Percentiles rank a stretch among this genome's conserved stretches.
phyloP scores from a whole-genome alignment of 352 stramenopile genomes.

The Globisporangium ultimum region DNA sequence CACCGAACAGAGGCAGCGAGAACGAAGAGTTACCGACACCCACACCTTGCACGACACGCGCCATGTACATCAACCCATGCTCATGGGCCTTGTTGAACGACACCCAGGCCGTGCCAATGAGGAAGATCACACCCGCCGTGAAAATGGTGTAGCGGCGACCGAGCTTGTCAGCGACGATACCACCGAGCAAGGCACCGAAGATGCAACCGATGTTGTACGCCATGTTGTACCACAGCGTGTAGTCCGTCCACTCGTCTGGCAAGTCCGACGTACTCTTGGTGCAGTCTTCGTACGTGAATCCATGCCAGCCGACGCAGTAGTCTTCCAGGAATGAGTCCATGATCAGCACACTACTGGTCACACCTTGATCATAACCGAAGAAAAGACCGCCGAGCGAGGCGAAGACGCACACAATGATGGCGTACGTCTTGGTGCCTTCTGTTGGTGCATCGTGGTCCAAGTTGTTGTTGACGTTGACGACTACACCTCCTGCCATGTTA shows the following conservation, averaged over 20 bases:
- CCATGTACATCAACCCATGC: slow-evolving; percentile 23
- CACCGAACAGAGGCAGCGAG: slow-evolving; percentile 31
- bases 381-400: too few relatives aligned
- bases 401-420: too few relatives aligned
- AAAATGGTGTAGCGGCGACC: too few relatives aligned
- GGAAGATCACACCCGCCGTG: slow-evolving; percentile 28
- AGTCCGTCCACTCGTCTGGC: slow-evolving; percentile 26
- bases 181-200: slow-evolving; percentile 27
- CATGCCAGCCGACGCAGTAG: slow-evolving; percentile 35
- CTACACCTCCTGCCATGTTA: slow-evolving; percentile 19
- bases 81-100: slow-evolving; percentile 20
- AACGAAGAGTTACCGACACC: slow-evolving; percentile 35
- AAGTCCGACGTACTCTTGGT: slow-evolving; percentile 15
- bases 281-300: slow-evolving; percentile 27
- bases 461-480: slow-evolving; percentile 23
- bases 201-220: slow-evolving; percentile 33
- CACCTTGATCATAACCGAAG: too few relatives aligned
- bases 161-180: too few relatives aligned
- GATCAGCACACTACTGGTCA: too few relatives aligned
- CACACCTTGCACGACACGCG: slow-evolving; percentile 29
- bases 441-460: too few relatives aligned
- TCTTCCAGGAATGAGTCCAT: slow-evolving; percentile 38
- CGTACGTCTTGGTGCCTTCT: too few relatives aligned
- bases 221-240: slow-evolving; percentile 35
- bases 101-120: slow-evolving; percentile 29